A percentile compares a stretch with the other conserved stretches of the same genome.
These are phyloP conservation scores for Achlya hypogyna DNA, from an alignment of 352 stramenopile species.

Conservation along the genomic window DNA sequence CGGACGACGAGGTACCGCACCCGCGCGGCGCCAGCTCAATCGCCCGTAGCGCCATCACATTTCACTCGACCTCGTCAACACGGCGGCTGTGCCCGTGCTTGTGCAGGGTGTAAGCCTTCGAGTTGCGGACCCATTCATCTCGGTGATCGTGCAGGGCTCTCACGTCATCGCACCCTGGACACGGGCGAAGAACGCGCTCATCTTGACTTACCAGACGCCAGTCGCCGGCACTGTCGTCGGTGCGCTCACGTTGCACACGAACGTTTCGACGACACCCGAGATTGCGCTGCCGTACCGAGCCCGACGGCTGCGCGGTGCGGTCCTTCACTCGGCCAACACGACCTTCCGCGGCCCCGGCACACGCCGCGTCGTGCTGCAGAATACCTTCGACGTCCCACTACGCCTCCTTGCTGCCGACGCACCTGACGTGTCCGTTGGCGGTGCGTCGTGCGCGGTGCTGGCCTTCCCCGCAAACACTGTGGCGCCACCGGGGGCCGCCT, in stretches of 20 bases:
- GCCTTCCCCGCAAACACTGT: background rate
- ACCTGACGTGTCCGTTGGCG: background rate
- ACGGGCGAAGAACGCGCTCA: background rate
- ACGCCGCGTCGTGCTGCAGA: background rate
- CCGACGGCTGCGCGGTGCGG: background rate
- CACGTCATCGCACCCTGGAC: background rate
- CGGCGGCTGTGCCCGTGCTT: background rate
- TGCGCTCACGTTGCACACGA: slow-evolving; percentile 4
- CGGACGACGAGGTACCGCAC: slow-evolving; percentile 5
- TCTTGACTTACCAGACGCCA: background rate
- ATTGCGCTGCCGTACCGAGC: background rate
- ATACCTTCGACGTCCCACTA: background rate
- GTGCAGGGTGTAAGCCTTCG: slow-evolving; percentile 8
- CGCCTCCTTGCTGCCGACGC: background rate
- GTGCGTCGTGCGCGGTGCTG: background rate
- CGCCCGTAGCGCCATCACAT: background rate
- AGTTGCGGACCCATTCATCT: background rate
- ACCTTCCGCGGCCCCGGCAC: background rate
- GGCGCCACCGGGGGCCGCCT: background rate
- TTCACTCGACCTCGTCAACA: slow-evolving; percentile 10
- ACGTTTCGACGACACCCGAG: background rate
- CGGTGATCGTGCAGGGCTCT: slow-evolving; percentile 11
- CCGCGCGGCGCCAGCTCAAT: background rate
- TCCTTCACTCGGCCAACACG: background rate
- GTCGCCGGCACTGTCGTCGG: background rate